Evolutionary conservation across 164 flowering plant species (phyloP), one percentile per base, ranked within the genome.

Genomic region (Paratinospora sagittata): DNA sequence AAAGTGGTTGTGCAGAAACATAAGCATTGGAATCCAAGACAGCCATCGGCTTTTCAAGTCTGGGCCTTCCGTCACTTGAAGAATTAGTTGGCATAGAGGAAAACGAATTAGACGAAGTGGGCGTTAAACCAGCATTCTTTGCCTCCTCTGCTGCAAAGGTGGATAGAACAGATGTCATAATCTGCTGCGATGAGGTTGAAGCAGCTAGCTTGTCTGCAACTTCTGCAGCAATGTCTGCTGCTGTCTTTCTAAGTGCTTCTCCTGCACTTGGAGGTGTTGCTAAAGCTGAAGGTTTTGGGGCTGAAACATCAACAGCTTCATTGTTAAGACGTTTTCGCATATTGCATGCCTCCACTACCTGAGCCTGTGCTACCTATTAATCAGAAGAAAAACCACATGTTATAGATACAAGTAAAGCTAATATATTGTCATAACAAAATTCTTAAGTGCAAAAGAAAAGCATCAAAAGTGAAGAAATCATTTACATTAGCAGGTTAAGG

Each of bases 171-270:
- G 97, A 89, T 37, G 86, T 75, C 97, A 92, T 92, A 34, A 95
- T 95, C 75, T 84, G 75, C 73, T 87, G 94, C 30, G 99, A 95
- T 11, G 91, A 90, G 73, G 81, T 84, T 39, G 97, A 95, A 30
- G 99, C 97, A 52, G 97, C 81, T 43, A 95, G 91, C 84, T 81
- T 95, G 78, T 92, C 98, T 19, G 97, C 98, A 75, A 93, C 97
- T 81, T 81, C 89, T 34, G 98, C 98, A 52, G 98, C 99, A 78
- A 92, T 84, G 65, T 89, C 85, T 67, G 97, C 90, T 65, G 99
- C 85, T 5, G 94, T 80, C 74, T 75, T 89, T 81, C 80, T 88
- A 3, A 80, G 61, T 36, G 84, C 69, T 67, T 82, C 83, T 27
- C 79, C 87, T 8, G 72, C 45, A 73, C 82, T 81, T 14, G 75